Percentiles rank a stretch among this genome's conserved stretches.
These are phyloP conservation scores for Vaccinium macrocarpon DNA, from an alignment of 148 eudicot genomes.

Conservation along the genomic window DNA sequence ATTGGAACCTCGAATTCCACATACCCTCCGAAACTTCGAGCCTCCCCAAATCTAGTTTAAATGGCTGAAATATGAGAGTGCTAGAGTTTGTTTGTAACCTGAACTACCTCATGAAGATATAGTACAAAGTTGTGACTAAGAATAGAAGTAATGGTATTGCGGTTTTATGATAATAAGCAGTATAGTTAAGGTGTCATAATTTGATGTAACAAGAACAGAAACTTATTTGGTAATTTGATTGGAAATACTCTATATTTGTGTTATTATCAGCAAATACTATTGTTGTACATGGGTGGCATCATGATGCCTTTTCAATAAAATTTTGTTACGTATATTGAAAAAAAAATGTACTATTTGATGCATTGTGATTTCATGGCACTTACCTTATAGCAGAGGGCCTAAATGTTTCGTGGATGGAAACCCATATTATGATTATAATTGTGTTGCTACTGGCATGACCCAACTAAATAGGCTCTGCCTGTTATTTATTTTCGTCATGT, in stretches of 20 bases:
- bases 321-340: no score
- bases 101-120: not conserved
- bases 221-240: not conserved
- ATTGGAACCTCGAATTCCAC: not conserved
- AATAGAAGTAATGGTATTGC: not conserved
- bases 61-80: not conserved
- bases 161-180: not conserved
- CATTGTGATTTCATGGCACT: not conserved
- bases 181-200: not conserved
- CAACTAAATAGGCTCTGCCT: not conserved
- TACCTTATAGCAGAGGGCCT: not conserved
- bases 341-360: not conserved
- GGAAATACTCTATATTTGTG: not conserved
- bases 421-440: not conserved
- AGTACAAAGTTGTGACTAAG: not conserved
- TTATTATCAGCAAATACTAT: no score
- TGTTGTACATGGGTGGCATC: no score
- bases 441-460: not conserved
- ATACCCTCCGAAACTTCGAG: not conserved
- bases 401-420: not conserved
- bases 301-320: no score
- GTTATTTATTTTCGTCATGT: not conserved
- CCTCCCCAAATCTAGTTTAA: not conserved
- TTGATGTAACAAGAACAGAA: not conserved
- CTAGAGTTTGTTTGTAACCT: not conserved